Conservation (phyloP, 1,284 basidiomycete genomes). For the Leucoagaricus sp. region DNA sequence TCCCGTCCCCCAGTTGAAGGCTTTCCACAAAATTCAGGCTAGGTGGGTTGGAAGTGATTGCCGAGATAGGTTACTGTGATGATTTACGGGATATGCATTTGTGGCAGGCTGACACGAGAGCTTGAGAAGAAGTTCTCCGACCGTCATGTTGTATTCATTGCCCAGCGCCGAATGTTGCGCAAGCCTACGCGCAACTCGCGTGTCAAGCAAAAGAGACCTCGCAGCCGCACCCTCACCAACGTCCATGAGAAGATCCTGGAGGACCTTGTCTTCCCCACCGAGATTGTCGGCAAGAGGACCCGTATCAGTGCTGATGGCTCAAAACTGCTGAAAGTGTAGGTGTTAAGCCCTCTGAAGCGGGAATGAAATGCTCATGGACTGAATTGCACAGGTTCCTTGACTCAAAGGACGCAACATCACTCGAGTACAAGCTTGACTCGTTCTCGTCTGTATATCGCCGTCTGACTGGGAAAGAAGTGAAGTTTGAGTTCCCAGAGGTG, state of each 20-base stretch:
- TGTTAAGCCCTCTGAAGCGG: conserved; percentile 23
- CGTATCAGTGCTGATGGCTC: conserved; percentile 89
- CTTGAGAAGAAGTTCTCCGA: conserved; percentile 99
- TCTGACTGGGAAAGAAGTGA: conserved; percentile 93
- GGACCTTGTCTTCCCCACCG: conserved; percentile 98
- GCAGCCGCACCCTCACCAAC: conserved; percentile 94
- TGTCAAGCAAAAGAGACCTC: conserved; percentile 95
- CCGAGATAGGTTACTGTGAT: conserved; percentile 15
- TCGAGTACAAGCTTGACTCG: conserved; percentile 99
- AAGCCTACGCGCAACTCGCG: conserved; percentile 95
- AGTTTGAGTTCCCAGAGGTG: conserved; percentile 83
- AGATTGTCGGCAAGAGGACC: conserved; percentile 98
- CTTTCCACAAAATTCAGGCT: conserved; percentile 98
- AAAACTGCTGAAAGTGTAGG: conserved; percentile 94
- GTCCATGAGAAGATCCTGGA: conserved; percentile 99
- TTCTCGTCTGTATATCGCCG: conserved; percentile 95
- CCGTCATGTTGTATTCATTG: conserved; percentile 98
- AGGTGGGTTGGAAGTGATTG: conserved; percentile 61
- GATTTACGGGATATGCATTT: conserved; percentile 15
- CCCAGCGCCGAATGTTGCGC: conserved; percentile 97
- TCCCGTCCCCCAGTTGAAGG: conserved; percentile 96
- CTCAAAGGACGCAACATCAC: conserved; percentile 96
- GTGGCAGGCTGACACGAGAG: conserved; percentile 89
- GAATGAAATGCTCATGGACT: conserved; percentile 15
- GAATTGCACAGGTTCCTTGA: conserved; percentile 81